These are phyloP conservation scores for Boletus coccyginus DNA, from an alignment of 768 basidiomycete genomes.

Conservation along the genomic window DNA sequence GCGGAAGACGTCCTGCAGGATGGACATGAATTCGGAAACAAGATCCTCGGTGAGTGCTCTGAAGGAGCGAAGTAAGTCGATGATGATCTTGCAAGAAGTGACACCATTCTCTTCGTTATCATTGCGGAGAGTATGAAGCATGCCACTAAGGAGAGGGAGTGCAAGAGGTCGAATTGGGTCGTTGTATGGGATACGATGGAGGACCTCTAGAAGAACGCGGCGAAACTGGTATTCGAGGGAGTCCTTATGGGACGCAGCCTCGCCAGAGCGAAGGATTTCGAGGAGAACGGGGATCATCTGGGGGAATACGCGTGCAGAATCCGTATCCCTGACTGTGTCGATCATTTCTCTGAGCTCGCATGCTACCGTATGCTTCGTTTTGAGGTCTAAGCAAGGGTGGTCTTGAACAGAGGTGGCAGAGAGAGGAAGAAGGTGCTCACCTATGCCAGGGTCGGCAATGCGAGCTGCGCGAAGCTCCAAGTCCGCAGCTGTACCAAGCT, in stretches of 20 bases:
- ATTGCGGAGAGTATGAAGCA: constrained; percentile 78
- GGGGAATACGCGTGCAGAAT: constrained; percentile 65
- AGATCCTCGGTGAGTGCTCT: constrained; percentile 69
- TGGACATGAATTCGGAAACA: constrained; percentile 73
- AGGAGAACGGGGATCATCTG: constrained; percentile 72
- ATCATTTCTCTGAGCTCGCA: constrained; percentile 79
- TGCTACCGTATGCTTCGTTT: constrained; percentile 66
- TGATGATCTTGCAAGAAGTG: constrained; percentile 85
- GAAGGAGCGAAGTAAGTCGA: constrained; percentile 82
- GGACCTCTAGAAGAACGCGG: constrained; percentile 80
- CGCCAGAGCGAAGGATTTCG: constrained; percentile 67
- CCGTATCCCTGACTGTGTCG: constrained; percentile 74
- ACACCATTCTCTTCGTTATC: constrained; percentile 98
- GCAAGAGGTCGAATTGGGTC: constrained; percentile 75
- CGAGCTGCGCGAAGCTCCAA: constrained; percentile 69
- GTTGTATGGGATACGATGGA: constrained; percentile 81
- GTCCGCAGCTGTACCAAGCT: constrained; percentile 50
- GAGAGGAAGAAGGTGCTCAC: constrained; percentile 34
- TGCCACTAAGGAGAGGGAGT: constrained; percentile 65
- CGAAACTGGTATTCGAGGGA: constrained; percentile 78
- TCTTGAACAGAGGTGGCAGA: not conserved
- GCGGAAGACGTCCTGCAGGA: constrained; percentile 75
- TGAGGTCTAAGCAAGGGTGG: constrained; percentile 51
- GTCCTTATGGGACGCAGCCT: constrained; percentile 65
- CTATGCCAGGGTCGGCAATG: constrained; percentile 73